Percentiles rank a stretch among this genome's conserved stretches.
These are phyloP conservation scores for Pestalotiopsis fici DNA, from an alignment of 2,329 filamentous ascomycete genomes.

Conservation along the genomic window DNA sequence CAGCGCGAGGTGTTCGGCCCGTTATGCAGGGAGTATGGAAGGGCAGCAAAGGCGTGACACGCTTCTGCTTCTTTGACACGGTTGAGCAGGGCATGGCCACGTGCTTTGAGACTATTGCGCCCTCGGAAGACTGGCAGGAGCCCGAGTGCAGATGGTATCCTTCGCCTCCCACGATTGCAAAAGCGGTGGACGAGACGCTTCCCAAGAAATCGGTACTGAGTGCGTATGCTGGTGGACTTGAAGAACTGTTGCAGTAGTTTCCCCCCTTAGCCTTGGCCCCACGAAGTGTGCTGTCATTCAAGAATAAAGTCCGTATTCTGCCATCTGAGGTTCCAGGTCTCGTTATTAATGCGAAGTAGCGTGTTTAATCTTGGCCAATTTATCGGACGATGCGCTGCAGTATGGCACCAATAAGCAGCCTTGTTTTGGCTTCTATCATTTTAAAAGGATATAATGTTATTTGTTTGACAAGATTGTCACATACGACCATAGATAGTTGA, in stretches of 20 bases:
- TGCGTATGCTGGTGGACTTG: background rate
- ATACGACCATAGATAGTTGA: too few species aligned
- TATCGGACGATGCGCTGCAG: too few species aligned
- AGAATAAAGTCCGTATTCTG: too few species aligned
- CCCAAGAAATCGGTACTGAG: background rate
- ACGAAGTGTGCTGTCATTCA: too few species aligned
- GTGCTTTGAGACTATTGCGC: conserved; percentile 4
- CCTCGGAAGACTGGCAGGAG: background rate
- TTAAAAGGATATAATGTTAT: too few species aligned
- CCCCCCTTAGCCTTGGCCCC: too few species aligned
- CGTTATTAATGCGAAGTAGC: too few species aligned
- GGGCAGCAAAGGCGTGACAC: background rate
- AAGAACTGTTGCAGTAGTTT: background rate
- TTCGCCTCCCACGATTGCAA: background rate
- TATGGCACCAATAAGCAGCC: too few species aligned
- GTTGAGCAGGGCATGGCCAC: background rate
- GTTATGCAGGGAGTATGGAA: background rate
- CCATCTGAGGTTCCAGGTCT: too few species aligned
- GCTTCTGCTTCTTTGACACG: conserved; percentile 5
- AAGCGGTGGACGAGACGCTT: background rate
- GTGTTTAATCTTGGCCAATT: too few species aligned
- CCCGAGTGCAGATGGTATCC: background rate
- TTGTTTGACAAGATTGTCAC: too few species aligned
- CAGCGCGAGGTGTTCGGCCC: background rate
- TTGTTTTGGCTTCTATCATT: too few species aligned